A percentile compares a stretch with the other conserved stretches of the same genome.
phyloP scores from a whole-genome alignment of 164 flowering plant genomes.

The Litsea cubeba region DNA sequence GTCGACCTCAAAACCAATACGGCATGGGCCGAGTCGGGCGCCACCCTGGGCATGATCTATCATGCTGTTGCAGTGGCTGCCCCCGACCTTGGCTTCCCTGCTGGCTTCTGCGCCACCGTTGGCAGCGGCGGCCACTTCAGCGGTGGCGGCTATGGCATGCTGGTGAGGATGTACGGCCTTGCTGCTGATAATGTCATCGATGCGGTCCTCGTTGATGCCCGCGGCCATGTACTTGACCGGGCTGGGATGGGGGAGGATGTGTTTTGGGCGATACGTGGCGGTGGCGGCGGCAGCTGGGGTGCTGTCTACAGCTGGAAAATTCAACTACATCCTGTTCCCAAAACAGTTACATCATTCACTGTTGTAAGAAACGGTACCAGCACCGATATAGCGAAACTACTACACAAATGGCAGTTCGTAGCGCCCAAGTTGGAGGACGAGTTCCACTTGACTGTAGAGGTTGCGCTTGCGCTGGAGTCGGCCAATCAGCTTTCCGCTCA shows the following conservation, averaged over 20 bases:
- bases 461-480: neutral
- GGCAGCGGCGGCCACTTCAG: slow-evolving; percentile 14
- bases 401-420: slow-evolving; percentile 10
- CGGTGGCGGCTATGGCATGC: slow-evolving; percentile 6
- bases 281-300: slow-evolving; percentile 21
- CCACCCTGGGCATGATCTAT: slow-evolving; percentile 25
- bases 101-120: slow-evolving; percentile 22
- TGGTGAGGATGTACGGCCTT: slow-evolving; percentile 9
- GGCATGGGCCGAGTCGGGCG: slow-evolving; percentile 27
- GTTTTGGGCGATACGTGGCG: slow-evolving; percentile 29
- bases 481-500: neutral
- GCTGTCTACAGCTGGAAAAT: slow-evolving; percentile 13
- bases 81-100: slow-evolving; percentile 18
- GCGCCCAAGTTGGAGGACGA: slow-evolving; percentile 8
- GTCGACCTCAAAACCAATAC: slow-evolving; percentile 15
- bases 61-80: slow-evolving; percentile 12
- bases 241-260: slow-evolving; percentile 22
- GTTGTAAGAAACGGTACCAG: slow-evolving; percentile 1
- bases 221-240: slow-evolving; percentile 17
- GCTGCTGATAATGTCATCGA: slow-evolving; percentile 20
- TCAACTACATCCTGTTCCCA: slow-evolving; percentile 12
- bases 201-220: slow-evolving; percentile 13
- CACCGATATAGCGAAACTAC: neutral
- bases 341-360: slow-evolving; percentile 18
- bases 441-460: slow-evolving; percentile 7